Base-by-base conservation (phyloP, 306 rosid genomes). In the Cucumis sativus region DNA sequence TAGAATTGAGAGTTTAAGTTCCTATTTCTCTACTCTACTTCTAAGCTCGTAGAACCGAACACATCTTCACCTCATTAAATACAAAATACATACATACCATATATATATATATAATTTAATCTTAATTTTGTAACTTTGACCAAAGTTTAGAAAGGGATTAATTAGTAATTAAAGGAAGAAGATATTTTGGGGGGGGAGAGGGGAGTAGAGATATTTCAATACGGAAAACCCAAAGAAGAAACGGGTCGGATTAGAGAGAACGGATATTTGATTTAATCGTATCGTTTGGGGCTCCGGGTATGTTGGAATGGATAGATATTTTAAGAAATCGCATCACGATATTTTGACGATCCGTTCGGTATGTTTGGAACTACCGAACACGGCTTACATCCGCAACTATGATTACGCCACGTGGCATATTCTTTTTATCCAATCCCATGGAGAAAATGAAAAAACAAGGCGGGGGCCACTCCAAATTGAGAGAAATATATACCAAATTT, bases 41-140 rank as follows among this genome's bases (percentile, higher is more conserved):
- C 25, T 23, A 23, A 23, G 25, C 25, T 23, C 25, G 25, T 23
- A 23, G 25, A 23, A 23, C 1, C 25, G 25, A 28, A 28, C 30
- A 28, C 30, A 28, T 28, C 3, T 28, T 28, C 2, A 28, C 3
- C 30, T 28, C 30, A 28, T 28, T 28, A 28, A 28, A 28, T 2
- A 28, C 30, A 28, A 28, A 28, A 28, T 28, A 28, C 30, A 28
- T 28, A 28, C 3, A 23, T 23, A 23, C 25, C 1, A 23, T 23
- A 23, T 23, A 23, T 28, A 28, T 28, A 28, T 28, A 28, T 28
- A 28, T 39, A 39, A 39, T 39, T 6, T 39, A 39, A 37, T 4
- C 40, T 43, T 9, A 43, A 43, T 1, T 2, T 43, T 0, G 0
- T 9, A 43, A 43, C 0, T 2, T 43, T 0, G 0, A 43, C 0